These are phyloP conservation scores for Metarhizium robertsii DNA, from an alignment of 2,329 filamentous ascomycete genomes.

Conservation along the genomic window DNA sequence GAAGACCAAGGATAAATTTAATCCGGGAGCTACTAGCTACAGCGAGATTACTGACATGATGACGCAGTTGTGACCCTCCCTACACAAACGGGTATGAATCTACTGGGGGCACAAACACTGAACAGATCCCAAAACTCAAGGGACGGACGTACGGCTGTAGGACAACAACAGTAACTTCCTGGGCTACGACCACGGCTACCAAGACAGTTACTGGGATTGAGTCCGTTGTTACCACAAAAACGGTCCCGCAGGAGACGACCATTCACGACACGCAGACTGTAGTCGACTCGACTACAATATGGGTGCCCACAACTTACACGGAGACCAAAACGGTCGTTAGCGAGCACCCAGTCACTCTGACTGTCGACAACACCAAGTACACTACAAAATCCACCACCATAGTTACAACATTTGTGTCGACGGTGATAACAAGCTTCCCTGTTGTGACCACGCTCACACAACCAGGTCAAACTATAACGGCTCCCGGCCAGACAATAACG, in stretches of 20 bases:
- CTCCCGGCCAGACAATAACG: conserved; percentile 7
- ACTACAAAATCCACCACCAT: conserved; percentile 8
- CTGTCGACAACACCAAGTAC: conserved; percentile 8
- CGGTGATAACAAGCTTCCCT: conserved; percentile 8
- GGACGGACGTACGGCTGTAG: conserved; percentile 6
- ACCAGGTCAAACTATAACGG: conserved; percentile 3
- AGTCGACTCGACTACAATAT: conserved; percentile 8
- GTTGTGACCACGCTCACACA: conserved; percentile 8
- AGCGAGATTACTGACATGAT: background rate
- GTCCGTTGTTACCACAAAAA: conserved; percentile 8
- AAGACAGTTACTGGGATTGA: conserved; percentile 6
- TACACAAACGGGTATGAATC: background rate
- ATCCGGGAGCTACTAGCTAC: too few relatives aligned
- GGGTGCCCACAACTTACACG: conserved; percentile 9
- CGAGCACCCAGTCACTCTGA: conserved; percentile 10
- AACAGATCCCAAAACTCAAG: background rate
- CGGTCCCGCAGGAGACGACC: conserved; percentile 7
- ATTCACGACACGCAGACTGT: conserved; percentile 5
- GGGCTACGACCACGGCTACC: conserved; percentile 12
- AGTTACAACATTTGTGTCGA: conserved; percentile 8
- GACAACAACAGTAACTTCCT: conserved; percentile 13
- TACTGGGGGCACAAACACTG: background rate
- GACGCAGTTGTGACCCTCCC: conserved; percentile 1
- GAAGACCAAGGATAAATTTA: background rate
- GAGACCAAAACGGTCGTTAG: conserved; percentile 6